These are phyloP conservation scores for Paraphoma chrysanthemicola DNA, from an alignment of 2,329 filamentous ascomycete species.

Conservation along the genomic window DNA sequence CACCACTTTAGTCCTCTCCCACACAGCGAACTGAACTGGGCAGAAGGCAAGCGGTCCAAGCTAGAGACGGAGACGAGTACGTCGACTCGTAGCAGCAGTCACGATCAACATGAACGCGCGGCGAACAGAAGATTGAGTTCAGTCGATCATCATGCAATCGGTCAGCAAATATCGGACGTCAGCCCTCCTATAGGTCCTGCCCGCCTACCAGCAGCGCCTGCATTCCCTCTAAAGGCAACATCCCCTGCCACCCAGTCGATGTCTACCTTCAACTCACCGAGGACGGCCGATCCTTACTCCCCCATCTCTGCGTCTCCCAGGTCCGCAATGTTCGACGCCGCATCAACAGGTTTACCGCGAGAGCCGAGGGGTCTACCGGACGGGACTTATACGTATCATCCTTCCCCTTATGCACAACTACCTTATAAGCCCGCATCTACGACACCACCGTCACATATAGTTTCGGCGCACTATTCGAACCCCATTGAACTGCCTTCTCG, in stretches of 20 bases:
- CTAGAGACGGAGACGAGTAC: slow-evolving; percentile 48
- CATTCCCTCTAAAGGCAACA: slow-evolving; percentile 38
- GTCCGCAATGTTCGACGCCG: slow-evolving; percentile 32
- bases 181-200: slow-evolving; percentile 35
- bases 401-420: slow-evolving; percentile 21
- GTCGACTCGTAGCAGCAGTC: slow-evolving; percentile 39
- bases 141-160: slow-evolving; percentile 19
- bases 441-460: slow-evolving; percentile 24
- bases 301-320: slow-evolving; percentile 44
- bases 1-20: background rate
- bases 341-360: slow-evolving; percentile 22
- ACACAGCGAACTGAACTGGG: slow-evolving; percentile 24
- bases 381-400: slow-evolving; percentile 20
- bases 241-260: slow-evolving; percentile 41
- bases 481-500: slow-evolving; percentile 40
- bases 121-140: slow-evolving; percentile 36
- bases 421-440: slow-evolving; percentile 23
- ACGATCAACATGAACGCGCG: slow-evolving; percentile 38
- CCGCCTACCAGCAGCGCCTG: slow-evolving; percentile 32
- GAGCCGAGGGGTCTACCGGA: slow-evolving; percentile 31
- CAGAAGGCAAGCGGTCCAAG: slow-evolving; percentile 54
- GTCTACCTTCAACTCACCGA: slow-evolving; percentile 44
- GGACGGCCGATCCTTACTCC: slow-evolving; percentile 42
- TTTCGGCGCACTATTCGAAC: slow-evolving; percentile 27
- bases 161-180: slow-evolving; percentile 30